Evolutionary conservation across 768 basidiomycete genomes (phyloP), one percentile per base, ranked within the genome.

Genomic region (Boletellus sp.): DNA sequence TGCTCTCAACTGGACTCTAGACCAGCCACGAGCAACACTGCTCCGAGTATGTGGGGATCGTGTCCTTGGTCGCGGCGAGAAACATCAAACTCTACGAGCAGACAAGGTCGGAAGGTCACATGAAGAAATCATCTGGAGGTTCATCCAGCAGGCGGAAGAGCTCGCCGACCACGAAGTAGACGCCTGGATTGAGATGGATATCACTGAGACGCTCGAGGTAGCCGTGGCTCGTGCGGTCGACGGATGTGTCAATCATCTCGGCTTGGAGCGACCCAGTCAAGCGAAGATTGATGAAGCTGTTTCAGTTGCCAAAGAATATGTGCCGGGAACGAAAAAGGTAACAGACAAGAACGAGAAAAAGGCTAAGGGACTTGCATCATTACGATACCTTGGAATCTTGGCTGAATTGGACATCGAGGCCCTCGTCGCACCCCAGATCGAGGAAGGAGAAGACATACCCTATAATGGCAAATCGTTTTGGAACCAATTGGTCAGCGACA

Each of bases 71-170:
- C 85, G 96, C 5, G 96, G 95, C 0, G 78, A 81, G 4, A 89
- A 87, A 54, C 96, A 99, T 71, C 88, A 97, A 64, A 79, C 80
- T 0, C 79, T 99, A 1, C 81, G 77, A 33, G 83, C 85, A 0
- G 81, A 85, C 54, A 64, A 61, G 10, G 48, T 63, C 15, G 63
- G 69, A 16, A 78, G 76, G 47, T 59, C 68, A 23, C 90, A 98
- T 67, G 94, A 96, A 67, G 74, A 79, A 6, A 79, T 94, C 17
- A 67, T 98, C n/a, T 84, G 84, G 82, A 75, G 73, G 68, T 98
- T 99, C 71, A 70, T 98, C 46, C 72, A 69, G 22, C 54, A 70
- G n/a, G 65, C 73, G 0, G 81, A 94, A 55, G 76, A 80, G 55
- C 82, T 97, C 8, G 67, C 75, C 1, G 70, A 73, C 2, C 57